A percentile compares a stretch with the other conserved stretches of the same genome.
Evolutionary conservation across 129 eudicot species (phyloP).

Genomic region (Chrysanthemum lavandulifolium): DNA sequence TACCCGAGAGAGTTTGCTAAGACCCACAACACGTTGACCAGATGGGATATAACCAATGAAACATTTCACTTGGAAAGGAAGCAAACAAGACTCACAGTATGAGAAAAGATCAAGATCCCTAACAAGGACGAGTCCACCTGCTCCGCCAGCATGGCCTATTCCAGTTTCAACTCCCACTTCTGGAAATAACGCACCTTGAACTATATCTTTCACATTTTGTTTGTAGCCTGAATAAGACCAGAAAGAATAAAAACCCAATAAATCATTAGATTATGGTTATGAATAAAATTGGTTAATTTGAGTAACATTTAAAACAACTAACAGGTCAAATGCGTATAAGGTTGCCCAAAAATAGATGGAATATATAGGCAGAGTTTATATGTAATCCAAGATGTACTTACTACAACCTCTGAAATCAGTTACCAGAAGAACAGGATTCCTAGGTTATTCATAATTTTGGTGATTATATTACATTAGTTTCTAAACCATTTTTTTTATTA

Average conservation of each 20-base stretch:
- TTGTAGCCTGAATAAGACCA: constrained; percentile 55
- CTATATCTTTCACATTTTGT: constrained; percentile 78
- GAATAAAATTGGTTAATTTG: too few relatives aligned
- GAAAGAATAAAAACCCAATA: neutral
- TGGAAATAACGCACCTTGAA: constrained; percentile 89
- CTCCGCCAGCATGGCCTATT: constrained; percentile 87
- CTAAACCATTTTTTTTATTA: too few relatives aligned
- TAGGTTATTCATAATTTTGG: too few relatives aligned
- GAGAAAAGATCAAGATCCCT: constrained; percentile 91
- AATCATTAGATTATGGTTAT: too few relatives aligned
- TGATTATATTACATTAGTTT: too few relatives aligned
- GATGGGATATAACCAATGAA: constrained; percentile 91
- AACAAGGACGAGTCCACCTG: constrained; percentile 88
- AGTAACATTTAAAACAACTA: too few relatives aligned
- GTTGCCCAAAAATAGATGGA: too few relatives aligned
- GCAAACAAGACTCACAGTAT: constrained; percentile 87
- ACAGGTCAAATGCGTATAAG: too few relatives aligned
- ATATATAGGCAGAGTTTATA: too few relatives aligned
- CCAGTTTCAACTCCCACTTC: constrained; percentile 81
- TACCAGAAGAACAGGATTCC: too few relatives aligned
- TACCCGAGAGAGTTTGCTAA: constrained; percentile 90
- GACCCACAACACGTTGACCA: constrained; percentile 86
- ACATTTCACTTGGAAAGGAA: constrained; percentile 92
- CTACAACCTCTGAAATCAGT: too few relatives aligned
- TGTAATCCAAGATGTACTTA: too few relatives aligned